These are phyloP conservation scores for Alternaria brassicae DNA, from an alignment of 2,329 filamentous ascomycete species.

Conservation along the genomic window DNA sequence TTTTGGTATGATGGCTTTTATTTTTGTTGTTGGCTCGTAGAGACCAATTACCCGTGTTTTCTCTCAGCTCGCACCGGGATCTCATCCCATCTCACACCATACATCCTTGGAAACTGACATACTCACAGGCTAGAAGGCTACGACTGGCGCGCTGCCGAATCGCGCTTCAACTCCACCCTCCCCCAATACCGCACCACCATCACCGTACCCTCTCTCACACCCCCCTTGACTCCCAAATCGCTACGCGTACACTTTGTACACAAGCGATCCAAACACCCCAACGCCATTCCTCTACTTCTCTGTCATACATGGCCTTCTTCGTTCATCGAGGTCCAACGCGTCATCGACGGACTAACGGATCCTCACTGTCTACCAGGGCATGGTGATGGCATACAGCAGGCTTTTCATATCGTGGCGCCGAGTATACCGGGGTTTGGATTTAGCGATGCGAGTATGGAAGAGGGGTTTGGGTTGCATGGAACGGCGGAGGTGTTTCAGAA, in stretches of 20 bases:
- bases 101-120: not conserved
- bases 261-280: conserved; percentile 59
- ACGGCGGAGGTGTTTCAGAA: conserved; percentile 64
- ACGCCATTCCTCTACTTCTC: conserved; percentile 69
- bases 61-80: not conserved
- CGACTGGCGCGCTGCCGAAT: conserved; percentile 68
- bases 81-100: not conserved
- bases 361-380: conserved; percentile 54
- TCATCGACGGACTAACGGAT: conserved; percentile 63
- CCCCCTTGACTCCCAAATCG: conserved; percentile 34
- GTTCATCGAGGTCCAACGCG: conserved; percentile 65
- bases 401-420: conserved; percentile 72
- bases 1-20: conserved; percentile 58
- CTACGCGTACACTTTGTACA: conserved; percentile 72
- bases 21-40: not conserved
- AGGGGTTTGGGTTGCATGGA: conserved; percentile 58
- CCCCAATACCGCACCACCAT: conserved; percentile 70
- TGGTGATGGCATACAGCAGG: conserved; percentile 35
- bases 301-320: conserved; percentile 71
- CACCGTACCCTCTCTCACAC: conserved; percentile 34
- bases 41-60: not conserved
- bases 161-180: conserved; percentile 63
- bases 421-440: conserved; percentile 72
- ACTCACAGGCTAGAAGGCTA: conserved; percentile 66
- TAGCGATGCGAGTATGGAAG: conserved; percentile 65